Evolutionary conservation across 225 moss, liverwort and hornwort genomes (phyloP), one percentile per base, ranked within the genome.

Genomic region (Anthoceros angustus): DNA sequence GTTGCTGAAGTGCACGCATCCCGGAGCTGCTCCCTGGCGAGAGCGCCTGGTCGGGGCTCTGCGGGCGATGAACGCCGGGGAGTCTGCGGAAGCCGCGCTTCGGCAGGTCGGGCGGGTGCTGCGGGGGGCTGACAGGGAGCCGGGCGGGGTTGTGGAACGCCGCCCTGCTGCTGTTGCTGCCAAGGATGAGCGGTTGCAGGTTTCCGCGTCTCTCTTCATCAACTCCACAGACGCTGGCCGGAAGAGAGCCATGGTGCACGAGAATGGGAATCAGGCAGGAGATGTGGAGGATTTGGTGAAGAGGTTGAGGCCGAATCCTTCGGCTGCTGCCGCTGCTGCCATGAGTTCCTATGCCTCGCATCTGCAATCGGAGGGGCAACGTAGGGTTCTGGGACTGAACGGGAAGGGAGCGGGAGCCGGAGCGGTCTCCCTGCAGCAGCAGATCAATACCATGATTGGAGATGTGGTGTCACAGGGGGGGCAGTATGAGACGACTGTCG

Each of bases 51-150:
- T 99, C 70, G 84, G 68, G 64, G 92, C 92, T 65, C 81, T 99
- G 86, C 87, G 85, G 75, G 89, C 89, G 43, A 99, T 99, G 98
- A 92, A 92, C 77, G 87, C 87, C 77, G 92, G 92, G 70, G 95
- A 92, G 70, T 77, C 81, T 61, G 95, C 92, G 61, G 98, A 92
- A 74, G 87, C 87, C 67, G 82, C 89, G 62, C 72, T 99, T 73
- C 86, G 98, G 77, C 92, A 89, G 72, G 77, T 99, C 68, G 98
- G 92, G 68, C 87, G 98, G 82, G 92, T 92, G 66, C 72, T 85
- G 77, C 92, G 98, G 76, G 86, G 80, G 62, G 87, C 98, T 72
- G 98, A 99, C 78, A 82, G 92, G 72, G 87, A 86, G 63, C 91
- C 88, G 62, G 74, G 87, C 69, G 75, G 78, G 40, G 81, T 32